phyloP scores from a whole-genome alignment of 2,329 filamentous ascomycete species.

The Verticillium dahliae region DNA sequence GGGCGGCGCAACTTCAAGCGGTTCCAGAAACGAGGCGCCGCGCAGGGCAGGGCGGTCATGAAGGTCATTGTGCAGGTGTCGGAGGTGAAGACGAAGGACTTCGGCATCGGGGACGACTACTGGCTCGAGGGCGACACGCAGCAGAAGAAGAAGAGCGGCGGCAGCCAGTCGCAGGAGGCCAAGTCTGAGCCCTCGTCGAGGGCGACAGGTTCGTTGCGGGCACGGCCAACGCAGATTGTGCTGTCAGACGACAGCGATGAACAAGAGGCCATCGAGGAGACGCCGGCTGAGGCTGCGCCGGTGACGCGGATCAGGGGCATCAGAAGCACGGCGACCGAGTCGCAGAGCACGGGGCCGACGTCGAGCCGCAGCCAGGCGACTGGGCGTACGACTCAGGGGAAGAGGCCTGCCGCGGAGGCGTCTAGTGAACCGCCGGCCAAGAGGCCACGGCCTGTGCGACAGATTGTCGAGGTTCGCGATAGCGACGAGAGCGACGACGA shows the following conservation, averaged over 20 bases:
- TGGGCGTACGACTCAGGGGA: constrained; percentile 17
- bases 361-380: constrained; percentile 18
- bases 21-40: constrained; percentile 59
- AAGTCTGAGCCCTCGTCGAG: constrained; percentile 7
- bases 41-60: constrained; percentile 30
- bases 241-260: constrained; percentile 30
- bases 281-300: not conserved
- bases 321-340: constrained; percentile 15
- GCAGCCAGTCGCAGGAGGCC: constrained; percentile 7
- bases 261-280: constrained; percentile 12
- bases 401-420: constrained; percentile 26
- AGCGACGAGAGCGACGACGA: constrained; percentile 49
- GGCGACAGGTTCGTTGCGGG: constrained; percentile 5
- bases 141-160: constrained; percentile 19
- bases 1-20: constrained; percentile 94
- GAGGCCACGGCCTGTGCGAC: constrained; percentile 24
- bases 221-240: constrained; percentile 15
- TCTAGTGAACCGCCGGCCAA: constrained; percentile 22
- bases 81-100: constrained; percentile 63
- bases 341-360: not conserved
- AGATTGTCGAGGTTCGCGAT: constrained; percentile 25
- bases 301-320: not conserved
- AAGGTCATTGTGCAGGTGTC: constrained; percentile 64
- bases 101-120: constrained; percentile 70
- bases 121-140: constrained; percentile 55